Percentiles rank a stretch among this genome's conserved stretches.
Conservation (phyloP, 441 rosid genomes). For the Croton laevigatus region DNA sequence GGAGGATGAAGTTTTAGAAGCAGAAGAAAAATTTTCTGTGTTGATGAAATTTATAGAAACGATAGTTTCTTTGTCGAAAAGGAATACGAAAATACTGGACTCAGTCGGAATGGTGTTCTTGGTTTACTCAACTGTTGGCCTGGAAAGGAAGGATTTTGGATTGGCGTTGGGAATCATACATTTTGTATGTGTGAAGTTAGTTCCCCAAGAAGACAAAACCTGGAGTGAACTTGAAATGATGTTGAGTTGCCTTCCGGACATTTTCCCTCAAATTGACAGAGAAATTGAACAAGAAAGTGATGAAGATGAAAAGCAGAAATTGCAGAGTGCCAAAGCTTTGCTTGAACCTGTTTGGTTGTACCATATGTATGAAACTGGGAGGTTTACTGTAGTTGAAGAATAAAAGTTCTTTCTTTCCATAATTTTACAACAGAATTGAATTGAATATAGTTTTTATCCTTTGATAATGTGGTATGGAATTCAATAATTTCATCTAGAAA, state of each 20-base stretch:
- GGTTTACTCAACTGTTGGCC: slow-evolving; percentile 43
- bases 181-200: slow-evolving; percentile 57
- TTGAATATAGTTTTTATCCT: too few relatives aligned
- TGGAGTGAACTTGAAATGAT: slow-evolving; percentile 72
- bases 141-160: slow-evolving; percentile 56
- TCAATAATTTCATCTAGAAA: too few relatives aligned
- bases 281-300: slow-evolving; percentile 51
- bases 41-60: slow-evolving; percentile 43
- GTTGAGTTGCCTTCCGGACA: slow-evolving; percentile 60
- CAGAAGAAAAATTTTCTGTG: slow-evolving; percentile 34
- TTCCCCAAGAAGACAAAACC: slow-evolving; percentile 50
- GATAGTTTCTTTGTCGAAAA: slow-evolving; percentile 45
- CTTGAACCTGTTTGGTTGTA: slow-evolving; percentile 89
- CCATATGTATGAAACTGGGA: slow-evolving; percentile 77
- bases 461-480: too few relatives aligned
- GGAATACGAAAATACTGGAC: slow-evolving; percentile 47
- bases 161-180: slow-evolving; percentile 54
- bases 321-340: slow-evolving; percentile 50
- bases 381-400: slow-evolving; percentile 59
- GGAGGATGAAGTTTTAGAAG: slow-evolving; percentile 36
- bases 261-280: slow-evolving; percentile 62
- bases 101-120: slow-evolving; percentile 57
- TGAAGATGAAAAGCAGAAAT: slow-evolving; percentile 38
- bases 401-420: slow-evolving; percentile 11
- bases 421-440: neutral